phyloP scores from a whole-genome alignment of 495 filamentous ascomycete species.

The Tirmania nivea region DNA sequence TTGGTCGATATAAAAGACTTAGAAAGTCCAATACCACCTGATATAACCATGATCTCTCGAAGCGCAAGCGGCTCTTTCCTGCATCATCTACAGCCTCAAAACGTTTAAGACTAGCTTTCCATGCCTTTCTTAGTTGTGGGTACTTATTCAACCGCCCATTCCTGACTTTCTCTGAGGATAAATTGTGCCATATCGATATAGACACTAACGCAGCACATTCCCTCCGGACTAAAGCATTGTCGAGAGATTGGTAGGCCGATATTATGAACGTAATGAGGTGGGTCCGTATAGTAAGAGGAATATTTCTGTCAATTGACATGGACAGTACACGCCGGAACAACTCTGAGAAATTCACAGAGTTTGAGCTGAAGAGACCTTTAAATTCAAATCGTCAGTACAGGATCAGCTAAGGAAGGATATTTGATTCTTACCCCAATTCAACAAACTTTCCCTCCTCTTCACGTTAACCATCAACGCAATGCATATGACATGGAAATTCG shows the following conservation, averaged over 20 bases:
- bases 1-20: conserved; percentile 40
- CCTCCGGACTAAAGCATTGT: conserved; percentile 71
- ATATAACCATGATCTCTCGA: conserved; percentile 88
- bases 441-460: conserved; percentile 66
- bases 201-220: conserved; percentile 91
- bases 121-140: conserved; percentile 57
- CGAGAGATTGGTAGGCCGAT: conserved; percentile 79
- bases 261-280: conserved; percentile 74
- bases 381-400: conserved; percentile 8
- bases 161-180: conserved; percentile 45
- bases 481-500: conserved; percentile 73
- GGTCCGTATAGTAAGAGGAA: conserved; percentile 47
- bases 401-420: not conserved
- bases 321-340: conserved; percentile 80
- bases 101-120: conserved; percentile 68
- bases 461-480: conserved; percentile 69
- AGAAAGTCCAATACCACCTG: conserved; percentile 70
- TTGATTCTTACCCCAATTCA: conserved; percentile 51
- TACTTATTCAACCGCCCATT: conserved; percentile 47
- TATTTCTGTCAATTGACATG: conserved; percentile 61
- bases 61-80: conserved; percentile 55
- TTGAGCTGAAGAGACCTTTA: conserved; percentile 50
- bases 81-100: conserved; percentile 72
- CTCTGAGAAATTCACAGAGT: conserved; percentile 62
- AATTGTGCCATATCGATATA: conserved; percentile 85